Percentiles rank a stretch among this genome's conserved stretches.
These are phyloP conservation scores for Schizothecium vesticola DNA, from an alignment of 495 filamentous ascomycete species.

Conservation along the genomic window DNA sequence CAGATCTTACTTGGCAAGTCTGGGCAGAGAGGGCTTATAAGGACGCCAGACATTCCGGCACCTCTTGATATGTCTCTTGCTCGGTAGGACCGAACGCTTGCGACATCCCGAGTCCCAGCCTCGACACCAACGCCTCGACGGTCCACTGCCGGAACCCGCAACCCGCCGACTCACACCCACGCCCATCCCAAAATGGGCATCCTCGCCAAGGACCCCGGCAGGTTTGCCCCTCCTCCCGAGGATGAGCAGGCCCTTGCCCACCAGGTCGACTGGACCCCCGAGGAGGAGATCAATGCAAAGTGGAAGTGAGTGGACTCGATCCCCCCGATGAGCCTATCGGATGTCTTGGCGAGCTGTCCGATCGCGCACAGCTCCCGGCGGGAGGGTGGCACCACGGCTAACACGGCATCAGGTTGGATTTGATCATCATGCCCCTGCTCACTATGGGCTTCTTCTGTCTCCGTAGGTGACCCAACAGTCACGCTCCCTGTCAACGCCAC, in stretches of 20 bases:
- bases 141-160: neutral
- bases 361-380: neutral
- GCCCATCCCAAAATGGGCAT: neutral
- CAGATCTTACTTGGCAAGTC: neutral
- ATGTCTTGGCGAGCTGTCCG: constrained; percentile 2
- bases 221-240: constrained; percentile 12
- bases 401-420: constrained; percentile 37
- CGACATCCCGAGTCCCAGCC: neutral
- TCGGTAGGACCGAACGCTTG: neutral
- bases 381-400: neutral
- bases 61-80: neutral
- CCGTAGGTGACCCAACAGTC: constrained; percentile 36
- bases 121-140: neutral
- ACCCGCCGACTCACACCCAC: neutral
- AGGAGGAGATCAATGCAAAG: constrained; percentile 34
- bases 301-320: constrained; percentile 28
- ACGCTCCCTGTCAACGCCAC: neutral
- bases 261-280: constrained; percentile 29
- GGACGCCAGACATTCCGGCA: neutral
- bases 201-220: constrained; percentile 7
- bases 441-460: constrained; percentile 53
- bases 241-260: constrained; percentile 28
- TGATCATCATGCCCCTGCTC: constrained; percentile 47
- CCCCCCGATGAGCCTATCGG: constrained; percentile 1
- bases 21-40: neutral